phyloP scores from a whole-genome alignment of 1,284 basidiomycete genomes.

The Marasmius oreades region DNA sequence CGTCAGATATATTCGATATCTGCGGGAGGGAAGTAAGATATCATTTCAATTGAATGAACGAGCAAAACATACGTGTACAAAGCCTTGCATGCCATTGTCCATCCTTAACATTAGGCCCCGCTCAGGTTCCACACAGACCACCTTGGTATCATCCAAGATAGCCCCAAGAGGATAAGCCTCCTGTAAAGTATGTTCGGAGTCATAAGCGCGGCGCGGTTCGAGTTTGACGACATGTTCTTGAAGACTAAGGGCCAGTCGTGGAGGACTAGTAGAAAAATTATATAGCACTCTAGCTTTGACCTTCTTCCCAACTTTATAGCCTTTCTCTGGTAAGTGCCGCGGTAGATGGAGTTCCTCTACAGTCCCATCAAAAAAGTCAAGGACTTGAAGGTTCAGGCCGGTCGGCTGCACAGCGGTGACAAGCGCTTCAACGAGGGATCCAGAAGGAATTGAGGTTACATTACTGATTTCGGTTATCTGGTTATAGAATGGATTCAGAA shows the following conservation, averaged over 20 bases:
- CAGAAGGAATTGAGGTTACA: slow-evolving; percentile 84
- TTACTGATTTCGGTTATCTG: slow-evolving; percentile 76
- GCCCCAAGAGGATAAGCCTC: slow-evolving; percentile 73
- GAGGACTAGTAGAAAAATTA: slow-evolving; percentile 71
- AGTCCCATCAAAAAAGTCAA: slow-evolving; percentile 93
- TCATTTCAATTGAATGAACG: not conserved
- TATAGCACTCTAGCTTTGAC: slow-evolving; percentile 89
- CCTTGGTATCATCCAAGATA: slow-evolving; percentile 67
- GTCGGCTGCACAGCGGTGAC: slow-evolving; percentile 77
- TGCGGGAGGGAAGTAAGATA: slow-evolving; percentile 29
- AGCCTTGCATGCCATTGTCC: slow-evolving; percentile 65
- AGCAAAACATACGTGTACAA: slow-evolving; percentile 71
- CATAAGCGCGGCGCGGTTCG: slow-evolving; percentile 34
- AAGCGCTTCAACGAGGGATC: slow-evolving; percentile 80
- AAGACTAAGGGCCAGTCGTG: slow-evolving; percentile 79
- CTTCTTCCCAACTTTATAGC: slow-evolving; percentile 82
- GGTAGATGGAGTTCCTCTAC: slow-evolving; percentile 83
- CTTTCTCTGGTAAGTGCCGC: slow-evolving; percentile 42
- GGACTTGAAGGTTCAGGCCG: slow-evolving; percentile 87
- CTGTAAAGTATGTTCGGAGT: slow-evolving; percentile 33
- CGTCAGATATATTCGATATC: slow-evolving; percentile 95
- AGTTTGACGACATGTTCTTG: slow-evolving; percentile 71
- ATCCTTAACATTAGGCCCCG: slow-evolving; percentile 77
- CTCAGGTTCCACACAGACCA: slow-evolving; percentile 74
- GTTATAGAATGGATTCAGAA: slow-evolving; percentile 7